Evolutionary conservation across 306 rosid genomes (phyloP).

Genomic region (Quillaja saponaria): DNA sequence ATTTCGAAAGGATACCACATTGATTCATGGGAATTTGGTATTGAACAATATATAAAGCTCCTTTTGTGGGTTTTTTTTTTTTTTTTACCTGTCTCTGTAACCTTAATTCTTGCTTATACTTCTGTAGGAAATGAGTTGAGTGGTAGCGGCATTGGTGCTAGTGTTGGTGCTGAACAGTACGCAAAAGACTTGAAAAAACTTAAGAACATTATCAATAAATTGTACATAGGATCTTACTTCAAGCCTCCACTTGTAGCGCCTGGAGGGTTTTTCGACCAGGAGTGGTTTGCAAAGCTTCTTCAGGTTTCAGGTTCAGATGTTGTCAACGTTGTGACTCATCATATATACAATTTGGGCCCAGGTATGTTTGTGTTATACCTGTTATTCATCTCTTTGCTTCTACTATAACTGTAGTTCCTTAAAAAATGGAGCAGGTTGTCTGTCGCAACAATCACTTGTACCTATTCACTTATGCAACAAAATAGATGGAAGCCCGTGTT

Average conservation of each 20-base stretch:
- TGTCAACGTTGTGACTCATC: conserved; percentile 71
- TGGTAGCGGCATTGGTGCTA: conserved; percentile 81
- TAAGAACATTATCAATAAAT: conserved; percentile 43
- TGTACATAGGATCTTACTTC: conserved; percentile 44
- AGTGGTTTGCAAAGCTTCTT: conserved; percentile 76
- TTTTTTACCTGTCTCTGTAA: conserved; percentile 9
- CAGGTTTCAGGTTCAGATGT: conserved; percentile 69
- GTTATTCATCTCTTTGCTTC: neutral
- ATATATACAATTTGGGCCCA: conserved; percentile 87
- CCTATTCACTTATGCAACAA: too few species aligned
- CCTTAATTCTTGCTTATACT: conserved; percentile 29
- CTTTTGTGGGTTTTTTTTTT: conserved; percentile 3
- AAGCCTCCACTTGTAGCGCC: conserved; percentile 84
- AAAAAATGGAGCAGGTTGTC: too few species aligned
- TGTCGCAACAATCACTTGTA: neutral
- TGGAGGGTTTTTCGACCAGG: conserved; percentile 78
- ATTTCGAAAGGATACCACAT: conserved; percentile 69
- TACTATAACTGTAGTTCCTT: neutral
- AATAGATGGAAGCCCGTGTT: too few species aligned
- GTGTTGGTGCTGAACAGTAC: conserved; percentile 72
- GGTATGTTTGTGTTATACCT: conserved; percentile 60
- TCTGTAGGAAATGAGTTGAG: conserved; percentile 83
- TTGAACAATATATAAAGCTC: conserved; percentile 26
- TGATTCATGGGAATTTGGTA: conserved; percentile 97
- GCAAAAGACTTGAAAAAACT: conserved; percentile 81